Percentiles rank a stretch among this genome's conserved stretches.
These are phyloP conservation scores for Aspergillus chevalieri DNA, from an alignment of 2,329 filamentous ascomycete genomes.

Conservation along the genomic window DNA sequence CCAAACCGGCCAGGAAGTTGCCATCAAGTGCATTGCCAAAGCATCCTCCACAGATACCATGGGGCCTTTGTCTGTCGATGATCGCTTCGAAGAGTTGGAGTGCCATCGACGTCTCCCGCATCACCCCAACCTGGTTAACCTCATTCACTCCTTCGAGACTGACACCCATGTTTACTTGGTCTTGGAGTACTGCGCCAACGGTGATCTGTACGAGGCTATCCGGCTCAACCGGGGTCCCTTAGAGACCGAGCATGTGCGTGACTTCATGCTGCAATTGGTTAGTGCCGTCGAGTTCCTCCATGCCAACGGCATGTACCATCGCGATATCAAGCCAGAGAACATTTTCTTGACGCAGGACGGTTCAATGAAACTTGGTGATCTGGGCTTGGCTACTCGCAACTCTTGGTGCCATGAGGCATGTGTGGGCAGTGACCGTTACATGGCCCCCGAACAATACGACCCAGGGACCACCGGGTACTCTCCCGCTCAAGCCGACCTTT, in stretches of 20 bases:
- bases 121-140: slow-evolving; percentile 90
- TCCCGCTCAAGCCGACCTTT: slow-evolving; percentile 87
- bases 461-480: slow-evolving; percentile 82
- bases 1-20: slow-evolving; percentile 70
- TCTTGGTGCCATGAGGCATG: slow-evolving; percentile 87
- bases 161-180: slow-evolving; percentile 85
- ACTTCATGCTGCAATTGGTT: slow-evolving; percentile 93
- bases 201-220: slow-evolving; percentile 96
- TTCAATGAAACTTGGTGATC: slow-evolving; percentile 92
- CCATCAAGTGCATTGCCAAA: slow-evolving; percentile 96
- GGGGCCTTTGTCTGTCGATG: slow-evolving; percentile 66
- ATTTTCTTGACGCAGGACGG: slow-evolving; percentile 87
- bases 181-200: slow-evolving; percentile 89
- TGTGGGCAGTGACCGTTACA: slow-evolving; percentile 96
- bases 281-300: slow-evolving; percentile 88
- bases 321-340: slow-evolving; percentile 99
- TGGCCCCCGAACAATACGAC: slow-evolving; percentile 98
- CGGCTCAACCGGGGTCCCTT: slow-evolving; percentile 78
- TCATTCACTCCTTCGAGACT: slow-evolving; percentile 87
- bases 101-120: slow-evolving; percentile 72
- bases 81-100: slow-evolving; percentile 56
- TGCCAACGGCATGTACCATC: slow-evolving; percentile 83
- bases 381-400: slow-evolving; percentile 84
- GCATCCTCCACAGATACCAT: slow-evolving; percentile 56
- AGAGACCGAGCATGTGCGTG: slow-evolving; percentile 92